These are phyloP conservation scores for Tolypocladium endophyticum DNA, from an alignment of 2,329 filamentous ascomycete species.

Conservation along the genomic window DNA sequence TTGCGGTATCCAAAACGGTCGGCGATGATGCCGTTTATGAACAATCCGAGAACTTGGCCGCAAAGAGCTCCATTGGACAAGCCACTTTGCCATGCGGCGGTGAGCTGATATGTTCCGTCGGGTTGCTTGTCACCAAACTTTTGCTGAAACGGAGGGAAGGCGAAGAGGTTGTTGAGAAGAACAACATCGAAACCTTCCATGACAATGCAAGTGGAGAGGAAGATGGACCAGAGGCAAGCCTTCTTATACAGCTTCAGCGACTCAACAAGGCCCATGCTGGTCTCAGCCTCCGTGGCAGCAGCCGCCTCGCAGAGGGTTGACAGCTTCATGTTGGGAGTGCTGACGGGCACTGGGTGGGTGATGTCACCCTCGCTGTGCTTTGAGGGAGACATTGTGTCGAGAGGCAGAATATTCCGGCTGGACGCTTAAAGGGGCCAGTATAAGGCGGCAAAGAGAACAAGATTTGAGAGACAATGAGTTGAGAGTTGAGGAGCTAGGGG, in stretches of 20 bases:
- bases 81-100: conserved; percentile 40
- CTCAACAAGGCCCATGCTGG: conserved; percentile 17
- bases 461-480: neutral
- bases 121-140: conserved; percentile 25
- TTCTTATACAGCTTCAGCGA: conserved; percentile 30
- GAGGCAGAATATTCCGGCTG: neutral
- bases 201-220: conserved; percentile 25
- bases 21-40: conserved; percentile 35
- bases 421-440: neutral
- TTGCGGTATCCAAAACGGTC: conserved; percentile 36
- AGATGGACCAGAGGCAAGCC: conserved; percentile 25
- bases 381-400: neutral
- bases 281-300: conserved; percentile 21
- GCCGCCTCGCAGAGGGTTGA: conserved; percentile 9
- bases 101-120: conserved; percentile 32
- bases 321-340: conserved; percentile 5
- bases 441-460: neutral
- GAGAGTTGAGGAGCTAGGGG: neutral
- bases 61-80: conserved; percentile 35
- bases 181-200: conserved; percentile 31
- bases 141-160: conserved; percentile 25
- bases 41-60: conserved; percentile 40
- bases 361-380: neutral
- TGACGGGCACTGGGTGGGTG: conserved; percentile 3
- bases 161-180: conserved; percentile 29